Evolutionary conservation across 768 basidiomycete species (phyloP), one percentile per base, ranked within the genome.

Genomic region (Leucocoprinus sp.): DNA sequence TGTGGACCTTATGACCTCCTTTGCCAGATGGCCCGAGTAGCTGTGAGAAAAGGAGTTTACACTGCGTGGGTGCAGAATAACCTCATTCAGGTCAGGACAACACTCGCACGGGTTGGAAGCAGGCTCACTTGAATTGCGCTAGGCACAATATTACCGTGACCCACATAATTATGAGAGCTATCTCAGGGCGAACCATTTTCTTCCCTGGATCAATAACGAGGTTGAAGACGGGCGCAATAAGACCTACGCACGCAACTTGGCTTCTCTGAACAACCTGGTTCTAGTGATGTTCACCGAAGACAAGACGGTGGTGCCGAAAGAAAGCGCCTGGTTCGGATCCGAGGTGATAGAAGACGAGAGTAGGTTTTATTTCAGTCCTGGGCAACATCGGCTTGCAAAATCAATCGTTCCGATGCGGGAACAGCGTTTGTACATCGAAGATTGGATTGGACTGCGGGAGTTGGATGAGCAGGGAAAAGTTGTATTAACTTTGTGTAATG

Each of bases 141-240:
- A 91, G 85, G 90, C 90, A 1, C 90, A 93, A 58, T 93, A 92
- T 57, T 93, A 71, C 63, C 80, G 90, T 18, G 89, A 93, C 62
- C 78, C 84, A 7, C 59, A 58, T 12, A 76, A 76, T 33, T 61
- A 85, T 23, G 66, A 67, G 4, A 56, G 61, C 1, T 92, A 91
- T 55, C 69, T 85, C 28, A 53, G 60, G 1, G 60, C 74, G 2
- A 84, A 80, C 59, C 67, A 65, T 38, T 93, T 91, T 64, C 69
- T 93, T 17, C 62, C 85, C 0, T 69, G 70, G 11, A 78, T 93
- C 61, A 93, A 93, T 66, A 90, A 89, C 56, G 90, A 93, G 58
- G 47, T 72, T n/a, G 55, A 67, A 11, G 69, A 60, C 2, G 43
- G 59, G 17, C 75, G 71, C 33, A 88, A 89, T 54, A 50, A 48